Evolutionary conservation across 768 basidiomycete species (phyloP).

Genomic region (Favolaschia claudopus): DNA sequence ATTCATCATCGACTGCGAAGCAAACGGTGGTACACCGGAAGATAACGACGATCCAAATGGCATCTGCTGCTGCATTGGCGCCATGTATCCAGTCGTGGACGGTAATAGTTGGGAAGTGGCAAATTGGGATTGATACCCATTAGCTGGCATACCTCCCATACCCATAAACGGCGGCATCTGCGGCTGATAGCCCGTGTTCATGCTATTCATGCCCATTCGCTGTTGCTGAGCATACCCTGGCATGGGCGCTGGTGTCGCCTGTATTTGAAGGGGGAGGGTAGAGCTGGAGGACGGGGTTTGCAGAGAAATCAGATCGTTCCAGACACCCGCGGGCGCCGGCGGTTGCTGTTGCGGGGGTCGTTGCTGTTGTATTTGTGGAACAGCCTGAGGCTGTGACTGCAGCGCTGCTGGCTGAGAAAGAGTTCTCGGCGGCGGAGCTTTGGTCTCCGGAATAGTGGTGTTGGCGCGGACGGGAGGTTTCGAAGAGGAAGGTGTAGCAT

Average conservation of each 20-base stretch:
- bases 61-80: constrained; percentile 17
- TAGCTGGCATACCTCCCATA: constrained; percentile 16
- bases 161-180: constrained; percentile 34
- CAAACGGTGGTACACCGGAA: neutral
- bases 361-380: constrained; percentile 29
- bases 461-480: constrained; percentile 29
- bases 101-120: constrained; percentile 1
- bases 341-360: constrained; percentile 32
- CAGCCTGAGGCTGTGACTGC: too few species aligned
- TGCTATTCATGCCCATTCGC: constrained; percentile 27
- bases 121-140: constrained; percentile 16
- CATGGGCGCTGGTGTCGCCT: constrained; percentile 42
- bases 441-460: constrained; percentile 19
- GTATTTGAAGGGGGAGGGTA: constrained; percentile 61
- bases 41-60: constrained; percentile 12
- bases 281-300: constrained; percentile 53
- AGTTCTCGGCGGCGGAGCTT: constrained; percentile 30
- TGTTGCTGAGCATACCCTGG: constrained; percentile 47
- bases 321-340: too few species aligned
- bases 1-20: neutral
- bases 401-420: constrained; percentile 38
- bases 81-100: too few species aligned
- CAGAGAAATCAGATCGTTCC: constrained; percentile 64
- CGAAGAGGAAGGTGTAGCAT: constrained; percentile 16
- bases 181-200: constrained; percentile 39